Conservation (phyloP, 192 early-diverging fungal species). For the Lunasporangiospora selenospora region DNA sequence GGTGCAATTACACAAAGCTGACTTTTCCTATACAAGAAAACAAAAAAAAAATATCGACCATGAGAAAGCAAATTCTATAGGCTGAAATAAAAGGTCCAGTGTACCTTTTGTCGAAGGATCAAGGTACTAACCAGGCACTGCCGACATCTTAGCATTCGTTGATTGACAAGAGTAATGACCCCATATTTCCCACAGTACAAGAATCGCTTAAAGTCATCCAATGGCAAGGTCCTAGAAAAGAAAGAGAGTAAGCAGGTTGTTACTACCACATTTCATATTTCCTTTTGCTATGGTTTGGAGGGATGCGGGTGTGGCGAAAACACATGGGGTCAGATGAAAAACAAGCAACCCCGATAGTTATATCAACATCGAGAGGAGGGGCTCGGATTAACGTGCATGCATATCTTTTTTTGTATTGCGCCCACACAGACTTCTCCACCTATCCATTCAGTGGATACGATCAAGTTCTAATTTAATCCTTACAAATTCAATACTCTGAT, state of each 20-base stretch:
- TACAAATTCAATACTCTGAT: conserved; percentile 79
- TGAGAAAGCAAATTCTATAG: background rate
- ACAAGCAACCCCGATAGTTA: too few relatives aligned
- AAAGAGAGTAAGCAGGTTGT: conserved; percentile 2
- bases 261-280: too few relatives aligned
- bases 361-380: too few relatives aligned
- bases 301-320: too few relatives aligned
- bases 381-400: too few relatives aligned
- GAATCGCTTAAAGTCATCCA: conserved; percentile 88
- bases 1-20: conserved; percentile 18
- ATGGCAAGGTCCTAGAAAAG: conserved; percentile 60
- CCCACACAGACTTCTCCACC: too few relatives aligned
- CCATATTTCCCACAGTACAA: conserved; percentile 77
- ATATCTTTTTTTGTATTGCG: too few relatives aligned
- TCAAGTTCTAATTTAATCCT: too few relatives aligned
- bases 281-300: too few relatives aligned
- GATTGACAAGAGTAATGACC: conserved; percentile 82
- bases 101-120: background rate
- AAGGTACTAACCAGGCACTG: conserved; percentile 57
- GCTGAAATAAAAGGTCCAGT: background rate
- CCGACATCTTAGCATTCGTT: conserved; percentile 65
- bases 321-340: too few relatives aligned
- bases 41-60: background rate
- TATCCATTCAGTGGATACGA: too few relatives aligned
- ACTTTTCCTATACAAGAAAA: conserved; percentile 21